These are phyloP conservation scores for Firmiana major DNA, from an alignment of 345 rosid genomes.

Conservation along the genomic window DNA sequence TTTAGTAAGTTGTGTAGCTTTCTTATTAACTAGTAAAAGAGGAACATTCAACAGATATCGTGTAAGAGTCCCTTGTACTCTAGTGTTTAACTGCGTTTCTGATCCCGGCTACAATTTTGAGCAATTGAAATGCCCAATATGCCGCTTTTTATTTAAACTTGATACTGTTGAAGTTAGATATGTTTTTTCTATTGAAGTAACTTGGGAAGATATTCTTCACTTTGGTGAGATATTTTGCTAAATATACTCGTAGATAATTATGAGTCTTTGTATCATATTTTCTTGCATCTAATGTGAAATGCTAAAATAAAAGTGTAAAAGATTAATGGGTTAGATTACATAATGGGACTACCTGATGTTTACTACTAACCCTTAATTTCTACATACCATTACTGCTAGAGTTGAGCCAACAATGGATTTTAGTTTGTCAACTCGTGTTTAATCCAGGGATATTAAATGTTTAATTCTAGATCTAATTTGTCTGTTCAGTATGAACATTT, in stretches of 20 bases:
- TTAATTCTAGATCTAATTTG: neutral
- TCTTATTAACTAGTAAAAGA: neutral
- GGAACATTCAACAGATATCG: neutral
- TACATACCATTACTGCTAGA: neutral
- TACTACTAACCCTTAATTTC: neutral
- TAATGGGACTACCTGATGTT: neutral
- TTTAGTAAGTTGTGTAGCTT: neutral
- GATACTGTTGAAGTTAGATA: neutral
- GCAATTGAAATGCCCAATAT: neutral
- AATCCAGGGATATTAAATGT: neutral
- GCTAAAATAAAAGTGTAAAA: neutral
- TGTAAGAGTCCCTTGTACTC: neutral
- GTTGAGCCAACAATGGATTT: neutral
- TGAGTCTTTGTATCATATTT: neutral
- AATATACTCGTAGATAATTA: neutral
- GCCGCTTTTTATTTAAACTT: neutral
- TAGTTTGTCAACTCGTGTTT: neutral
- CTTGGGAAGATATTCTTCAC: neutral
- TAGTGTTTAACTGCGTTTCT: neutral
- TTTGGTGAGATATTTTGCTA: neutral
- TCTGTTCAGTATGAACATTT: neutral
- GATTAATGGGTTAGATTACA: neutral
- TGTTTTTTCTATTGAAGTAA: neutral
- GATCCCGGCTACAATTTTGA: neutral
- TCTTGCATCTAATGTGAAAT: neutral